Conservation (phyloP, 257 asterid genomes). For the Apocynum venetum region DNA sequence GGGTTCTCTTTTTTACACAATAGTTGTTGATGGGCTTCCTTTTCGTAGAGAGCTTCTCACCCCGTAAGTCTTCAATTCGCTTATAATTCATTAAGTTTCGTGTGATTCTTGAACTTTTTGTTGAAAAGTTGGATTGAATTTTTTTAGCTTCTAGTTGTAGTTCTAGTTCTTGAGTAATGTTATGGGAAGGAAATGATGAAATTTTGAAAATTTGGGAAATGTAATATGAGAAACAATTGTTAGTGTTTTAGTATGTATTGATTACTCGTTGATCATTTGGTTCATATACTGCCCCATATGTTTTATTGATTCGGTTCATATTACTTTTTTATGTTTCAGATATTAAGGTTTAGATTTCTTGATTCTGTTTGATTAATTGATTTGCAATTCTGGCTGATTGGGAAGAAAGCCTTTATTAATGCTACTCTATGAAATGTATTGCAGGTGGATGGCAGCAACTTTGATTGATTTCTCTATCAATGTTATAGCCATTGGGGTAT, state of each 20-base stretch:
- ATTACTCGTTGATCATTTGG: not conserved
- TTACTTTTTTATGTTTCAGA: not conserved
- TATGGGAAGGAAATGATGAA: not conserved
- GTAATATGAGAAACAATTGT: not conserved
- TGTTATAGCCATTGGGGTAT: constrained; percentile 55
- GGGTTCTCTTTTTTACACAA: constrained; percentile 53
- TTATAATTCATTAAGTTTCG: not conserved
- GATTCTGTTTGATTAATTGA: not conserved
- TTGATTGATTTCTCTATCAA: constrained; percentile 66
- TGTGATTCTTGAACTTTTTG: not conserved
- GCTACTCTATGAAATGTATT: constrained; percentile 9
- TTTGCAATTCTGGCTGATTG: not conserved
- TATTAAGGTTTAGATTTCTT: not conserved
- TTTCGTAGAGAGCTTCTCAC: constrained; percentile 72
- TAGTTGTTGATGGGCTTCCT: constrained; percentile 66
- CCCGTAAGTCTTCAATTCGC: constrained; percentile 38
- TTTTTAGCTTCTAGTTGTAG: not conserved
- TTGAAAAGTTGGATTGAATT: not conserved
- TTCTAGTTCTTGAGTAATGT: too few species aligned
- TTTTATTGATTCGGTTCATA: not conserved
- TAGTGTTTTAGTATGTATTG: not conserved
- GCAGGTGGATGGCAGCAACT: constrained; percentile 85
- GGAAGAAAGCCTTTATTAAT: not conserved
- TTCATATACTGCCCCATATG: not conserved
- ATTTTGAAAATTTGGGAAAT: not conserved